Conservation (phyloP, 2,329 filamentous ascomycete genomes). For the Myriosclerotinia duriaeana region DNA sequence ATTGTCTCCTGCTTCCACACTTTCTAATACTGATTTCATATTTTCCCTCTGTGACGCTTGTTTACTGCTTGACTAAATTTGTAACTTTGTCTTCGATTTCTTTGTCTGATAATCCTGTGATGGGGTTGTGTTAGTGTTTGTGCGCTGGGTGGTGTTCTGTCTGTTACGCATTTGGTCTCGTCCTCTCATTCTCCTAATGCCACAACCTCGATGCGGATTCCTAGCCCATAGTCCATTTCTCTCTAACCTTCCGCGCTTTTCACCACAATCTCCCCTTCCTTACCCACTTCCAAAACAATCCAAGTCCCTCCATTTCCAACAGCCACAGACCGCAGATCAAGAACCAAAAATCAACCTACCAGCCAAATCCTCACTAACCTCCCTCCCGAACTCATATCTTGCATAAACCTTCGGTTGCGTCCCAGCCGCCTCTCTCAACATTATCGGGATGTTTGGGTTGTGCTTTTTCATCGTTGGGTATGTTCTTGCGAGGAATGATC, state of each 20-base stretch:
- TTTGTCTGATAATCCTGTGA: conserved; percentile 64
- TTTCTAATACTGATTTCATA: background rate
- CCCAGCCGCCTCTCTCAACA: conserved; percentile 88
- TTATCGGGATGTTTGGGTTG: conserved; percentile 90
- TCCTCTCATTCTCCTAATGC: background rate
- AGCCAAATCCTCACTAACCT: conserved; percentile 62
- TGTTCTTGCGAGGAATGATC: conserved; percentile 83
- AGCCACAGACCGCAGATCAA: background rate
- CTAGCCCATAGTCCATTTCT: background rate
- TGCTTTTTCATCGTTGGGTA: conserved; percentile 99
- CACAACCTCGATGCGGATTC: background rate
- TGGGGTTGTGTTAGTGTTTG: background rate
- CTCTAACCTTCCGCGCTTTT: too few relatives aligned
- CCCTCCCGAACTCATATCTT: conserved; percentile 76
- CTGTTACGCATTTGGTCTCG: conserved; percentile 31
- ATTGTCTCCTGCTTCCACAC: background rate
- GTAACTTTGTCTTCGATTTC: conserved; percentile 50
- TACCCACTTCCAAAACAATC: background rate
- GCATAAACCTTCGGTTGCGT: conserved; percentile 85
- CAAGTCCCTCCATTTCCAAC: background rate
- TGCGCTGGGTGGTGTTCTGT: too few relatives aligned
- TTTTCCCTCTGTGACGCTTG: background rate
- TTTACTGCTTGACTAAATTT: conserved; percentile 21
- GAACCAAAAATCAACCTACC: conserved; percentile 45
- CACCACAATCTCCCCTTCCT: background rate